A percentile compares a stretch with the other conserved stretches of the same genome.
Conservation (phyloP, 768 basidiomycete species). For the Leccinum pellstonianum region DNA sequence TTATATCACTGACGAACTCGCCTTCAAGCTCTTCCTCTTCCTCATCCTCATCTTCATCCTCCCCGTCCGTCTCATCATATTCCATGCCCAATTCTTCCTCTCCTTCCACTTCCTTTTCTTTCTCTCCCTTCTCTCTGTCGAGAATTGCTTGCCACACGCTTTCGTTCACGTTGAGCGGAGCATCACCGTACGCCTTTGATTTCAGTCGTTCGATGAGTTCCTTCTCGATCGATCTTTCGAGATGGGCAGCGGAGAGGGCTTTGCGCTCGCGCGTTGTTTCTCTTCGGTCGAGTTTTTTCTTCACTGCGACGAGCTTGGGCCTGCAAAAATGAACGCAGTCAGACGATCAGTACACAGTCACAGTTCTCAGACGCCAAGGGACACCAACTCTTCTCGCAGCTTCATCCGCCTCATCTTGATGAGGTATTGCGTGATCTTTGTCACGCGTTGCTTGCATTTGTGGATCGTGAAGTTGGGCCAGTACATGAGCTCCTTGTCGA, state of each 20-base stretch:
- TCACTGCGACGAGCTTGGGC: constrained; percentile 90
- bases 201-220: constrained; percentile 95
- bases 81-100: constrained; percentile 42
- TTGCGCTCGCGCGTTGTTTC: constrained; percentile 93
- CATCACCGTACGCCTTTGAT: constrained; percentile 96
- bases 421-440: constrained; percentile 98
- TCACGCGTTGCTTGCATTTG: constrained; percentile 98
- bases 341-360: not conserved
- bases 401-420: constrained; percentile 96
- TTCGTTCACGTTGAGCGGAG: constrained; percentile 97
- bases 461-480: constrained; percentile 98
- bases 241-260: constrained; percentile 91
- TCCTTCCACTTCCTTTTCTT: constrained; percentile 43
- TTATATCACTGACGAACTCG: constrained; percentile 58
- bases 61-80: constrained; percentile 56
- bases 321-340: constrained; percentile 38
- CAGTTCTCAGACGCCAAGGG: not conserved
- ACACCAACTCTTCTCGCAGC: constrained; percentile 76
- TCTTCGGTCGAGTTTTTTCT: constrained; percentile 94
- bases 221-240: constrained; percentile 94
- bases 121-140: constrained; percentile 66
- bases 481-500: constrained; percentile 92
- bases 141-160: constrained; percentile 91
- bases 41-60: constrained; percentile 46
- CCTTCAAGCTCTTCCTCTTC: constrained; percentile 47